Evolutionary conservation across 2,329 filamentous ascomycete species (phyloP).

Genomic region (Coniochaeta sp.): DNA sequence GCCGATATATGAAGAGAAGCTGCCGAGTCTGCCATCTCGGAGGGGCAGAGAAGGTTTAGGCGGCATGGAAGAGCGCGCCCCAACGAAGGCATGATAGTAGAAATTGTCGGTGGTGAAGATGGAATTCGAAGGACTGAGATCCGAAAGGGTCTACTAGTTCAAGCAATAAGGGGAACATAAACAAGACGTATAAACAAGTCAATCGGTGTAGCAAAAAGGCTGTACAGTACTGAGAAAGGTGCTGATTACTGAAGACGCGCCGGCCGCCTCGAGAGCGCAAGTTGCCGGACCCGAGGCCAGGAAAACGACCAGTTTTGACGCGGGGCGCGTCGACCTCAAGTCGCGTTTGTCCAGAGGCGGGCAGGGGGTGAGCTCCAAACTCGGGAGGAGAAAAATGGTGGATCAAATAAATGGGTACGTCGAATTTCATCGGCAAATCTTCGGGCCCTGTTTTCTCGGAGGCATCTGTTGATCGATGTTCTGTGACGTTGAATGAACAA

Average conservation of each 20-base stretch:
- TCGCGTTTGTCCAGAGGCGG: not conserved
- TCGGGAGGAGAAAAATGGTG: no score
- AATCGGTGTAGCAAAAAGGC: not conserved
- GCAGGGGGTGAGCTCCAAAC: not conserved
- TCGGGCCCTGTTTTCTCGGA: no score
- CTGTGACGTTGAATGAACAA: no score
- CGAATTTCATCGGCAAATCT: no score
- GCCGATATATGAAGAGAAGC: constrained; percentile 13
- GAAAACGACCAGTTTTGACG: not conserved
- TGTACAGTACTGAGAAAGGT: not conserved
- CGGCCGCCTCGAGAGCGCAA: not conserved
- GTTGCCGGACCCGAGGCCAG: not conserved
- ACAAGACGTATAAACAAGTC: not conserved
- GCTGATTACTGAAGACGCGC: not conserved
- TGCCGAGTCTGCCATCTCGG: constrained; percentile 24
- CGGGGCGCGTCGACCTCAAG: not conserved
- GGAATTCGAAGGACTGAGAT: not conserved
- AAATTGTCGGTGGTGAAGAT: not conserved
- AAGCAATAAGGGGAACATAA: not conserved
- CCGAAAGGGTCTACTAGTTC: not conserved
- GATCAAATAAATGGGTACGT: no score
- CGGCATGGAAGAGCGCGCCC: constrained; percentile 26
- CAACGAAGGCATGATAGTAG: constrained; percentile 27
- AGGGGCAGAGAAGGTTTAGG: constrained; percentile 26
- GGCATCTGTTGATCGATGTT: no score